Evolutionary conservation across 129 eudicot genomes (phyloP).

Genomic region (Artemisia tridentata): DNA sequence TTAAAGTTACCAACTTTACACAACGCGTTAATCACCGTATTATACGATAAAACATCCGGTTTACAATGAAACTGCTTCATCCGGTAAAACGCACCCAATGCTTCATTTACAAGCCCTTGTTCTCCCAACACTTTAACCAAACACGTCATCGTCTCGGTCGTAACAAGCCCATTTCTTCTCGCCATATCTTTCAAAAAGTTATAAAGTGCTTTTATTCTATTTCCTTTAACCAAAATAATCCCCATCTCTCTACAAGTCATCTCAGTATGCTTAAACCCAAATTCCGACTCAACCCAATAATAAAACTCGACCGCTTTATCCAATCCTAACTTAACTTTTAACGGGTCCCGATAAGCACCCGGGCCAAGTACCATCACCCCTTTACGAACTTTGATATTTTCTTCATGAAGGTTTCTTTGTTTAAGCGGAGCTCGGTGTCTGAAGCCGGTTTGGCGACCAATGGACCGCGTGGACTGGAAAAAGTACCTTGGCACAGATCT

Average conservation of each 20-base stretch:
- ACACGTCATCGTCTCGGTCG: conserved; percentile 73
- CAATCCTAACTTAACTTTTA: conserved; percentile 48
- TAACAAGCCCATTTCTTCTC: conserved; percentile 46
- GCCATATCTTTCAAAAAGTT: conserved; percentile 74
- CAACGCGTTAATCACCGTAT: conserved; percentile 61
- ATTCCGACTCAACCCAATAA: conserved; percentile 65
- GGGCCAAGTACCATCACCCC: conserved; percentile 67
- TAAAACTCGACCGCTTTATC: conserved; percentile 65
- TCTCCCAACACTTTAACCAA: conserved; percentile 84
- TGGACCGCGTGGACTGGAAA: conserved; percentile 68
- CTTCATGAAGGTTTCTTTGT: conserved; percentile 60
- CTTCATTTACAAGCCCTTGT: conserved; percentile 71
- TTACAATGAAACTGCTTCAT: conserved; percentile 83
- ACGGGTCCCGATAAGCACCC: conserved; percentile 68
- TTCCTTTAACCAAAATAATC: conserved; percentile 60
- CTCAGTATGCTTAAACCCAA: conserved; percentile 67
- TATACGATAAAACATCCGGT: conserved; percentile 84
- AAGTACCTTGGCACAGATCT: conserved; percentile 60
- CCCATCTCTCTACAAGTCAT: conserved; percentile 80
- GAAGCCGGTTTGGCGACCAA: conserved; percentile 64
- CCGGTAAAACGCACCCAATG: conserved; percentile 62
- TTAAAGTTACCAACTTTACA: conserved; percentile 78
- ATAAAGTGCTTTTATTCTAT: conserved; percentile 55
- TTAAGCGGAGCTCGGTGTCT: conserved; percentile 79
- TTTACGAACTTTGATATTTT: conserved; percentile 36